Base-by-base conservation (phyloP, 805 yeast species). In the Saturnispora gosingensis region DNA sequence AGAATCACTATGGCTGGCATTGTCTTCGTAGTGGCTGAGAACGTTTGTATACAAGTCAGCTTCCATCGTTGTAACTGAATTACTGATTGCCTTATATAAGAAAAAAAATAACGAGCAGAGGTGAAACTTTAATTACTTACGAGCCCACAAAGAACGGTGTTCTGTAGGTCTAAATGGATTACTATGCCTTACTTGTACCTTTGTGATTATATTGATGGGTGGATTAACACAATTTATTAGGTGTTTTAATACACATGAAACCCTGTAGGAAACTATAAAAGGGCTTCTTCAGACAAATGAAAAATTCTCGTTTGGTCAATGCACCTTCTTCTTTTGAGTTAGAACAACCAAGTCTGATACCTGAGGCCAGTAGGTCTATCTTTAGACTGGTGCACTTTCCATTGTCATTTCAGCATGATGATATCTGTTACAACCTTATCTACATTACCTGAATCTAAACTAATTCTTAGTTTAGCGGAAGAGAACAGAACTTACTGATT, bases 381-480 rank as follows among this genome's bases (percentile, higher is more conserved):
- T 13, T 10, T 38, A 38, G 24, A 35, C 11, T 13, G 35, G 22
- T 20, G 15, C 13, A 40, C 16, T 38, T 24, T 16, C 10, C 8
- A 20, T 10, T 46, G 24, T 18, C 35, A 28, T 43, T 49, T 16
- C 45, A 24, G 34, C 25, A 60, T 64, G 67, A 66, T 66, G 69
- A 66, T 54, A 54, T 46, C 53, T 46, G 51, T 57, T 59, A 54
- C 30, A 43, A 48, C 65, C 70, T 66, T 66, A 66, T 66, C 70
- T 66, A 66, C 70, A 66, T 66, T 66, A 66, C 61, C 70, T 65
- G 69, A 65, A 43, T 18, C 45, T 42, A n/a, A 18, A 24, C 45
- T 32, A 22, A 30, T 8, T 43, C 9, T 27, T 11, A 51, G 46
- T 40, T 25, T 25, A 45, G 39, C 46, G 43, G 48, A 51, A 51